Percentiles rank a stretch among this genome's conserved stretches.
Evolutionary conservation across 177 flowering plant genomes (phyloP).

Genomic region (Vitis hybrid): DNA sequence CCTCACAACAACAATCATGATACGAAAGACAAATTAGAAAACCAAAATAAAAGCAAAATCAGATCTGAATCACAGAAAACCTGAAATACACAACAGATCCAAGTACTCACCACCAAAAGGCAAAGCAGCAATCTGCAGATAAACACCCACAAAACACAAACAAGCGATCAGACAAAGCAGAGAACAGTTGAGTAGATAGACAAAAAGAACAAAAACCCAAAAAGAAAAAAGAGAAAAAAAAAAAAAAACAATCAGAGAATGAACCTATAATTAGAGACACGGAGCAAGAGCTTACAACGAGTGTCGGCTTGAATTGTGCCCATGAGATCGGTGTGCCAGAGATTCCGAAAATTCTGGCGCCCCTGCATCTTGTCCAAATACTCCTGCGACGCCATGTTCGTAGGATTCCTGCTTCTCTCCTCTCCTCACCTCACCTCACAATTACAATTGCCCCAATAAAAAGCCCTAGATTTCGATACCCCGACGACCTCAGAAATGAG

Average conservation of each 20-base stretch:
- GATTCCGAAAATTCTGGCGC: slow-evolving; percentile 72
- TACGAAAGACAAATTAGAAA: not conserved
- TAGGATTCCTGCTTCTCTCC: not conserved
- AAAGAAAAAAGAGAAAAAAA: not conserved
- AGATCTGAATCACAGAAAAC: not conserved
- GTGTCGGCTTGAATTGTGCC: slow-evolving; percentile 64
- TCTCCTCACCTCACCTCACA: not conserved
- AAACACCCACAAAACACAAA: slow-evolving; percentile 7
- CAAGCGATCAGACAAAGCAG: not conserved
- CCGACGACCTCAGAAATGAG: not conserved
- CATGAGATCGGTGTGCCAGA: slow-evolving; percentile 89
- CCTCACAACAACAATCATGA: too few species aligned
- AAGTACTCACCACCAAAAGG: slow-evolving; percentile 68
- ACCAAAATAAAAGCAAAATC: not conserved
- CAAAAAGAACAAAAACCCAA: not conserved
- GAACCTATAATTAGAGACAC: not conserved
- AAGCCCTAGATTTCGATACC: too few species aligned
- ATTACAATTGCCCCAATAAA: not conserved
- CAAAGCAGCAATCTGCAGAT: slow-evolving; percentile 77
- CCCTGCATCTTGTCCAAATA: slow-evolving; percentile 59
- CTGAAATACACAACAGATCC: slow-evolving; percentile 8
- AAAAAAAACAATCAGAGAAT: slow-evolving; percentile 6
- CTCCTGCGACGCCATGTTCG: slow-evolving; percentile 56
- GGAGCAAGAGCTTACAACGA: slow-evolving; percentile 47
- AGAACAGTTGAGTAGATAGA: not conserved